Conservation (phyloP, 2,329 filamentous ascomycete genomes). For the Zalaria sp. region DNA sequence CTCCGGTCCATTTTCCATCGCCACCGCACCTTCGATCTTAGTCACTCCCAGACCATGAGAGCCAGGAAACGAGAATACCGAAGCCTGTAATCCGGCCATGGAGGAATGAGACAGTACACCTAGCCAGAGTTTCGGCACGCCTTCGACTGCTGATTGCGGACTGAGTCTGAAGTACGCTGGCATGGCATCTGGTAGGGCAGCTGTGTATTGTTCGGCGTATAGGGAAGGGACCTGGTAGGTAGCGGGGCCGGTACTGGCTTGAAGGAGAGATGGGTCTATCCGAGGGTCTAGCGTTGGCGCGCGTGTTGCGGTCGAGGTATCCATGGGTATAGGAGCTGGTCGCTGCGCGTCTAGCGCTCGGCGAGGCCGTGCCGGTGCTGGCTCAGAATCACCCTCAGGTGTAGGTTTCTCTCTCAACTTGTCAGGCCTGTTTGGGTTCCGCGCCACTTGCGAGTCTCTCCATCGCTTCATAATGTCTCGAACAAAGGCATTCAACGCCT, state of each 20-base stretch:
- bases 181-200: slow-evolving; percentile 22
- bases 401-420: slow-evolving; percentile 14
- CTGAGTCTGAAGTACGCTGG: slow-evolving; percentile 59
- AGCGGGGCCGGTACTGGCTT: slow-evolving; percentile 39
- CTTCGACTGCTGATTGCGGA: slow-evolving; percentile 43
- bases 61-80: slow-evolving; percentile 47
- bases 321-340: slow-evolving; percentile 1
- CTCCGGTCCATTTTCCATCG: slow-evolving; percentile 45
- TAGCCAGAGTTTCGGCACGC: slow-evolving; percentile 46
- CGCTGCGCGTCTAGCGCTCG: slow-evolving; percentile 3
- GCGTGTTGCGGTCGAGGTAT: neutral
- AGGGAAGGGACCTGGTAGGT: slow-evolving; percentile 6
- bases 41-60: slow-evolving; percentile 43
- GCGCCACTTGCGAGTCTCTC: slow-evolving; percentile 50
- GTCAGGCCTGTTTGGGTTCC: slow-evolving; percentile 34
- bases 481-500: slow-evolving; percentile 56
- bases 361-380: slow-evolving; percentile 16
- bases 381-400: slow-evolving; percentile 27
- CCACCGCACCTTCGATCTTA: slow-evolving; percentile 52
- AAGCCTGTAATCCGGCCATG: slow-evolving; percentile 47
- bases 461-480: slow-evolving; percentile 67
- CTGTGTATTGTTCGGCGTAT: neutral
- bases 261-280: slow-evolving; percentile 48
- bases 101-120: slow-evolving; percentile 45
- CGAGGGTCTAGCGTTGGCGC: slow-evolving; percentile 33